These are phyloP conservation scores for Penicillium coffeae DNA, from an alignment of 495 filamentous ascomycete genomes.

Conservation along the genomic window DNA sequence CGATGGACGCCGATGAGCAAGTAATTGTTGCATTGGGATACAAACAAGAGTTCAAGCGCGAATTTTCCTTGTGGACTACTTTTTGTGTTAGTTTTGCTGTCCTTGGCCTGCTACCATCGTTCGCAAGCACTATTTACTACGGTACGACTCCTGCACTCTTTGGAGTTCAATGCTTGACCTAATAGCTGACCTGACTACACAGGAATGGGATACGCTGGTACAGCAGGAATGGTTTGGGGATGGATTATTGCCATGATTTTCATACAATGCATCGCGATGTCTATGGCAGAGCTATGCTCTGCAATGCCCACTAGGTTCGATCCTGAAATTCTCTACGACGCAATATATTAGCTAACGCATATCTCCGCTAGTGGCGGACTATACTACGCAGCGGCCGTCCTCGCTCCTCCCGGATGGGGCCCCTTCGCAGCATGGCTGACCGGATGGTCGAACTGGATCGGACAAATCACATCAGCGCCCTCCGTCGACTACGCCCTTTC, in stretches of 20 bases:
- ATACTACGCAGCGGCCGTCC: conserved; percentile 74
- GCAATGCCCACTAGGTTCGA: conserved; percentile 61
- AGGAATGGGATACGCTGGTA: conserved; percentile 77
- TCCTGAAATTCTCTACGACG: not conserved
- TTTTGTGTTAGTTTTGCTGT: conserved; percentile 79
- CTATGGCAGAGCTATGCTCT: conserved; percentile 64
- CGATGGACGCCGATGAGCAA: conserved; percentile 59
- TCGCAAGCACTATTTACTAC: conserved; percentile 72
- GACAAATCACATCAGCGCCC: conserved; percentile 67
- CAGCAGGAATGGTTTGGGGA: conserved; percentile 79
- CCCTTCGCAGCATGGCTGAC: conserved; percentile 73
- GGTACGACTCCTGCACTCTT: conserved; percentile 28
- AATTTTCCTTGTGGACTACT: conserved; percentile 78
- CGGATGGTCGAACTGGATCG: conserved; percentile 74
- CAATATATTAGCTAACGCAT: not conserved
- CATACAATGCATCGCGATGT: conserved; percentile 67
- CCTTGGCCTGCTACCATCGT: conserved; percentile 67
- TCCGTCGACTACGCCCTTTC: conserved; percentile 59
- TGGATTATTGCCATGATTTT: conserved; percentile 74
- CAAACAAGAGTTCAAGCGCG: conserved; percentile 77
- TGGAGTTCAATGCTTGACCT: not conserved
- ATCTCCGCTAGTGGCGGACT: conserved; percentile 57
- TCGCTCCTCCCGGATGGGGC: conserved; percentile 72
- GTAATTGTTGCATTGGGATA: conserved; percentile 69
- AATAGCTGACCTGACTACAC: not conserved